Evolutionary conservation across 345 rosid species (phyloP), one percentile per base, ranked within the genome.

Genomic region (Erysimum cheiranthoides): DNA sequence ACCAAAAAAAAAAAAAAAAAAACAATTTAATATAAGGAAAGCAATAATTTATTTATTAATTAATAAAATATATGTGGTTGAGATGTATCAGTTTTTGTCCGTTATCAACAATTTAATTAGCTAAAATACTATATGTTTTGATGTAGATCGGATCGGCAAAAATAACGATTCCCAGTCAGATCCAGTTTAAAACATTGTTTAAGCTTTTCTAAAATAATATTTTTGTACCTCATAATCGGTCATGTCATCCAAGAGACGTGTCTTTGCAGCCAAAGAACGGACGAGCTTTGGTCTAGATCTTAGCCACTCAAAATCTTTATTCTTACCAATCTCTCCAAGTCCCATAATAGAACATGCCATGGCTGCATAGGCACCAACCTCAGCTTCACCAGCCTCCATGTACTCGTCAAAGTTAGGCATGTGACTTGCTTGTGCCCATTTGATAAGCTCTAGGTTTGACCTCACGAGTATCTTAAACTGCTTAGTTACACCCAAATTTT

Each of bases 271-370:
- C 31, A 75, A 12, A 57, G 8, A 1, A 8, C 3, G 32, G 68
- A 75, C 16, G 9, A 39, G 4, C 47, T 38, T 68, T 35, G 74
- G 61, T 51, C 62, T 59, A 27, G 73, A 27, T 45, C 17, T 17
- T 18, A 75, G 38, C 79, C 68, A 75, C 4, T 75, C 74, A 36
- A 42, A 75, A 27, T 5, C 79, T 50, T 50, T 25, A 36, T 75
- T 68, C 16, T 6, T 51, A 49, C 61, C 69, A 3, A 0, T 51
- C 17, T 51, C 73, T 46, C 43, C 62, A 21, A 68, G 58, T 46
- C 68, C 68, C 59, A 68, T 27, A 6, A 75, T 10, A 30, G 65
- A 45, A 10, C 58, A 46, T 14, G 65, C 16, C 10, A 53, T 53
- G 16, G 17, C 35, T 28, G 16, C 59, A 28, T 53, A 28, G 6